Conservation (phyloP, 148 eudicot species). For the Cornus controversa region DNA sequence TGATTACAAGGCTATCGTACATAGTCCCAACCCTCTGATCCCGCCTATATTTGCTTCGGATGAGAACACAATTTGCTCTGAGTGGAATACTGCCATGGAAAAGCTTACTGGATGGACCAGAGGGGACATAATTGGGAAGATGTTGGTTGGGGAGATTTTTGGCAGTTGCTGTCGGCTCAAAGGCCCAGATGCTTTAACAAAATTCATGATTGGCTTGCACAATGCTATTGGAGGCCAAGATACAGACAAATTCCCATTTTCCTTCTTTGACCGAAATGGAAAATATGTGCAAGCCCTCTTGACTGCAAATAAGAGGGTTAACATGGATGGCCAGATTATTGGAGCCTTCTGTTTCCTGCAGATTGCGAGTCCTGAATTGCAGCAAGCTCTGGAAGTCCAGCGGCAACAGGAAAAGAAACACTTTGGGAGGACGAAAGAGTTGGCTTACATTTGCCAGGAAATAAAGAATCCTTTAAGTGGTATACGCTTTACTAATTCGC, state of each 20-base stretch:
- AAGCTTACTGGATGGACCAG: conserved; percentile 84
- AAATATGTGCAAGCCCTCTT: conserved; percentile 77
- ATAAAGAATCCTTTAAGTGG: conserved; percentile 83
- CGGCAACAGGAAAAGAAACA: conserved; percentile 64
- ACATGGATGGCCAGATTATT: conserved; percentile 60
- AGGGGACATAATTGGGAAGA: conserved; percentile 65
- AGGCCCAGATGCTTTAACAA: conserved; percentile 79
- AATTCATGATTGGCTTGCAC: conserved; percentile 86
- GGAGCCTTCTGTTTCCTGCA: conserved; percentile 97
- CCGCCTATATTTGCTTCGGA: conserved; percentile 95
- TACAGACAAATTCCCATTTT: conserved; percentile 63
- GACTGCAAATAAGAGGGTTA: conserved; percentile 82
- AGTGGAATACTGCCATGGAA: conserved; percentile 96
- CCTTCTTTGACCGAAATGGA: conserved; percentile 67
- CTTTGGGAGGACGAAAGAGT: conserved; percentile 69
- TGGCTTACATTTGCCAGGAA: conserved; percentile 83
- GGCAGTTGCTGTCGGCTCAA: conserved; percentile 74
- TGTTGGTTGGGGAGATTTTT: conserved; percentile 84
- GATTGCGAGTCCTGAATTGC: conserved; percentile 80
- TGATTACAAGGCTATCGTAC: conserved; percentile 88
- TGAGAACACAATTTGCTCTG: conserved; percentile 83
- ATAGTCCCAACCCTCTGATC: conserved; percentile 83
- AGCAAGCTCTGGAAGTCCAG: conserved; percentile 66
- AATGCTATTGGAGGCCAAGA: conserved; percentile 87
- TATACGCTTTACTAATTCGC: conserved; percentile 68